Evolutionary conservation across 495 filamentous ascomycete species (phyloP).

Genomic region (Talaromyces proteolyticus): DNA sequence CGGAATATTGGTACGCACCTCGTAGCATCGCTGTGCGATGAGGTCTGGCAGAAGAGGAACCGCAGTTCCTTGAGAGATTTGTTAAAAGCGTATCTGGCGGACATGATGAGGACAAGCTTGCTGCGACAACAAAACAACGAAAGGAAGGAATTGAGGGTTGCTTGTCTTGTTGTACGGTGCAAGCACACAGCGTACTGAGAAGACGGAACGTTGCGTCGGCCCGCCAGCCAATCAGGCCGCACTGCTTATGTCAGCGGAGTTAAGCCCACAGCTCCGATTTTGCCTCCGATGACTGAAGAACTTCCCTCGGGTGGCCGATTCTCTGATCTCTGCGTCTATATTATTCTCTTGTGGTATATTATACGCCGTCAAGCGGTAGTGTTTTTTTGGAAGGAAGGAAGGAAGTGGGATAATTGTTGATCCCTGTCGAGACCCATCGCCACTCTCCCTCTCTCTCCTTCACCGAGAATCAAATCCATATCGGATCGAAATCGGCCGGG

Average conservation of each 20-base stretch:
- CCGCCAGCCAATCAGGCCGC: background rate
- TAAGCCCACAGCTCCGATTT: background rate
- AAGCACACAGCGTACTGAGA: too few relatives aligned
- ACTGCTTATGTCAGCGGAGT: conserved; percentile 1
- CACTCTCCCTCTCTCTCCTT: too few relatives aligned
- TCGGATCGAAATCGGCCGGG: too few relatives aligned
- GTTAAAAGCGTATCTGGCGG: conserved; percentile 85
- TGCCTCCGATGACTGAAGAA: background rate
- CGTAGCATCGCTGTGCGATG: conserved; percentile 77
- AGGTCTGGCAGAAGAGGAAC: conserved; percentile 93
- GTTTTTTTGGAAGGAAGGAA: too few relatives aligned
- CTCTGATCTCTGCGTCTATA: too few relatives aligned
- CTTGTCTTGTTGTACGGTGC: background rate
- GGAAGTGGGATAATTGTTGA: too few relatives aligned
- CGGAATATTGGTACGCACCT: conserved; percentile 48
- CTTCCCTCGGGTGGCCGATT: background rate
- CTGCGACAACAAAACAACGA: too few relatives aligned
- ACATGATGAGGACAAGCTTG: conserved; percentile 76
- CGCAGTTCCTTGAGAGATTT: conserved; percentile 89
- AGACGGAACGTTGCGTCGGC: background rate
- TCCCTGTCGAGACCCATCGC: too few relatives aligned
- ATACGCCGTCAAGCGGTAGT: too few relatives aligned
- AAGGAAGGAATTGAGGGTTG: too few relatives aligned
- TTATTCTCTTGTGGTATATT: too few relatives aligned
- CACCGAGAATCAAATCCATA: too few relatives aligned